Base-by-base conservation (phyloP, 1,284 basidiomycete genomes). In the Trichosporon coremiiforme region DNA sequence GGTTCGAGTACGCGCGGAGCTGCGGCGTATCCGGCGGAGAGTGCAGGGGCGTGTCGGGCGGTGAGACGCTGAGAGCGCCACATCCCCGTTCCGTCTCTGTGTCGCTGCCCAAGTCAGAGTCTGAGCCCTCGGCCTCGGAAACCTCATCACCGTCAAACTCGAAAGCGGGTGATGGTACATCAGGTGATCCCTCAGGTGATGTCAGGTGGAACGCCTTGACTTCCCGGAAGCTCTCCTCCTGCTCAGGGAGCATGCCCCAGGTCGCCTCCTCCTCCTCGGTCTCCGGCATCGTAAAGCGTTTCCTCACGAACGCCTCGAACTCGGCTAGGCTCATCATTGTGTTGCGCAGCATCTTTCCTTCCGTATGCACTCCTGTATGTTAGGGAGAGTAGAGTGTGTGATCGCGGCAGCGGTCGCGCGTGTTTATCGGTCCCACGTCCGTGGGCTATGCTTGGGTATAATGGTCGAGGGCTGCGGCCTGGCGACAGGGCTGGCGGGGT, bases 201-300 rank as follows among this genome's bases (percentile, higher is more conserved):
- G 57, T 35, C 17, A 20, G 31, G 29, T n/a, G 31, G 31, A 62
- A 62, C 17, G 31, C 29, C 31, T 62, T 62, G 20, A 62, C 29
- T n/a, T 31, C 57, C 57, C 22, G 20, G 57, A 25, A 62, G 17
- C 57, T 62, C 20, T 62, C 57, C 29, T 62, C 57, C 29, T 62
- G 29, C 31, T 62, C 57, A 4, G 57, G 57, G 4, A n/a, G 57
- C 57, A 62, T 62, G 13, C 57, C 57, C 57, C 57, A 62, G 15
- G 57, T 62, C 4, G 20, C 22, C 33, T 62, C 57, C 57, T 62
- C 57, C 15, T 33, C 17, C 57, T 62, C 57, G 57, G 17, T 33
- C 15, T 17, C 17, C 31, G 31, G 57, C 15, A 62, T 31, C 29
- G 57, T 22, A 17, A 62, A 62, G 57, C 57, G 57, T 17, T 53